phyloP scores from a whole-genome alignment of 2,329 filamentous ascomycete genomes.

The Gnomoniopsis smithogilvyi region DNA sequence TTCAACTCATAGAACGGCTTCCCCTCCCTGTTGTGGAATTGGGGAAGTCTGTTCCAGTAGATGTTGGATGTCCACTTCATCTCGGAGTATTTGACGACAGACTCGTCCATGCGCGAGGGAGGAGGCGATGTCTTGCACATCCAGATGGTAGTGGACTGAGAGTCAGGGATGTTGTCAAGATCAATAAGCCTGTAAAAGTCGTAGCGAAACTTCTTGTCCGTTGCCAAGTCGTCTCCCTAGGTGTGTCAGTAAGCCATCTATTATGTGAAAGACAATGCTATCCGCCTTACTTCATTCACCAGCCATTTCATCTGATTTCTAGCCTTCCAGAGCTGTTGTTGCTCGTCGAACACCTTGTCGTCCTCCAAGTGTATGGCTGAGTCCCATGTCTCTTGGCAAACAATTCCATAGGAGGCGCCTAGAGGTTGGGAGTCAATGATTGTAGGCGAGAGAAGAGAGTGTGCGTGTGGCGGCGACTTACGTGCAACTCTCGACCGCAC shows the following conservation, averaged over 20 bases:
- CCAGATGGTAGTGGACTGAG: background rate
- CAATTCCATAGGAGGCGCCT: conserved; percentile 14
- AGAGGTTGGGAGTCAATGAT: too few relatives aligned
- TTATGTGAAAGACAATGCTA: background rate
- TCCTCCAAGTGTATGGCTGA: background rate
- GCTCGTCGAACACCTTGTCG: conserved; percentile 1
- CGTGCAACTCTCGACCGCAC: conserved; percentile 17
- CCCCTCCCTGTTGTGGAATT: background rate
- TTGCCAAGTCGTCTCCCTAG: conserved; percentile 3
- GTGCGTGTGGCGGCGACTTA: too few relatives aligned
- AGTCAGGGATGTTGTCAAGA: background rate
- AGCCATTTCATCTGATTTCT: conserved; percentile 19
- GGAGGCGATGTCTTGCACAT: background rate
- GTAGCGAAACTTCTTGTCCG: background rate
- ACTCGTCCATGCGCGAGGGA: background rate
- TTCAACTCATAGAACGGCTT: conserved; percentile 9
- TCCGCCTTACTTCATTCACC: background rate
- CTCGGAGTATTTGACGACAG: conserved; percentile 1
- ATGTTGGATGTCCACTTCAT: conserved; percentile 16
- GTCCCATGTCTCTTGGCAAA: background rate
- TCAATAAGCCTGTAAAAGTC: background rate
- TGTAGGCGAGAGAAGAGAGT: too few relatives aligned
- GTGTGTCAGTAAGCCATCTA: background rate
- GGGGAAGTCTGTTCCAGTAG: conserved; percentile 3
- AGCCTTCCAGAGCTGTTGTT: background rate